These are phyloP conservation scores for Lipomyces oligophaga DNA, from an alignment of 805 yeast genomes.

Conservation along the genomic window DNA sequence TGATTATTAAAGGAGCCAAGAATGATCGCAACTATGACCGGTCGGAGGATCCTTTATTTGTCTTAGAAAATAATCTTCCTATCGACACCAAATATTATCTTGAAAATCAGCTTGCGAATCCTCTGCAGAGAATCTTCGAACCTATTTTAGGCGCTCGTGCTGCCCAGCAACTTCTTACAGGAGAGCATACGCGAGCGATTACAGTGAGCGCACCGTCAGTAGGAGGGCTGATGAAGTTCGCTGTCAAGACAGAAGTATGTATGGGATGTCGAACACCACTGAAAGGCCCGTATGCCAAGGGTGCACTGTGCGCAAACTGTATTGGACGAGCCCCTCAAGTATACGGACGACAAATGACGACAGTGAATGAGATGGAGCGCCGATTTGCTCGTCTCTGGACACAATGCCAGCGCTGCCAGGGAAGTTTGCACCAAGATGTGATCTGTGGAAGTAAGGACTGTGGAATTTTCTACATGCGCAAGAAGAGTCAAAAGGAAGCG, in stretches of 20 bases:
- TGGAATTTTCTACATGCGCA: conserved; percentile 96
- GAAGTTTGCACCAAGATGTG: conserved; percentile 92
- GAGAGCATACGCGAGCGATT: conserved; percentile 78
- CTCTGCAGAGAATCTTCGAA: conserved; percentile 86
- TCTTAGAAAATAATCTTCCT: conserved; percentile 84
- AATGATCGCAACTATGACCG: conserved; percentile 86
- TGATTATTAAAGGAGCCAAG: conserved; percentile 75
- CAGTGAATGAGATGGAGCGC: conserved; percentile 73
- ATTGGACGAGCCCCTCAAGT: conserved; percentile 65
- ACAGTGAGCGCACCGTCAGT: conserved; percentile 64
- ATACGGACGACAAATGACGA: conserved; percentile 75
- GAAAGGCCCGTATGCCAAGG: conserved; percentile 48
- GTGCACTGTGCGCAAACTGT: conserved; percentile 81
- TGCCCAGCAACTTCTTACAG: conserved; percentile 69
- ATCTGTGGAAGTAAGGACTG: conserved; percentile 94
- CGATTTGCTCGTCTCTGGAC: conserved; percentile 92
- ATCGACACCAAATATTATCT: conserved; percentile 92
- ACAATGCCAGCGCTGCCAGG: conserved; percentile 96
- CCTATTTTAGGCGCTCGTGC: conserved; percentile 87
- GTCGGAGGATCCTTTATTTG: conserved; percentile 94
- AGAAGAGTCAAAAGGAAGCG: conserved; percentile 73
- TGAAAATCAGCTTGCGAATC: conserved; percentile 89
- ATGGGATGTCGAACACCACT: conserved; percentile 84
- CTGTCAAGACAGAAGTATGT: conserved; percentile 83
- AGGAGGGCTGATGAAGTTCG: conserved; percentile 89